These are phyloP conservation scores for Dactylellina drechsleri DNA, from an alignment of 2,329 filamentous ascomycete genomes.

Conservation along the genomic window DNA sequence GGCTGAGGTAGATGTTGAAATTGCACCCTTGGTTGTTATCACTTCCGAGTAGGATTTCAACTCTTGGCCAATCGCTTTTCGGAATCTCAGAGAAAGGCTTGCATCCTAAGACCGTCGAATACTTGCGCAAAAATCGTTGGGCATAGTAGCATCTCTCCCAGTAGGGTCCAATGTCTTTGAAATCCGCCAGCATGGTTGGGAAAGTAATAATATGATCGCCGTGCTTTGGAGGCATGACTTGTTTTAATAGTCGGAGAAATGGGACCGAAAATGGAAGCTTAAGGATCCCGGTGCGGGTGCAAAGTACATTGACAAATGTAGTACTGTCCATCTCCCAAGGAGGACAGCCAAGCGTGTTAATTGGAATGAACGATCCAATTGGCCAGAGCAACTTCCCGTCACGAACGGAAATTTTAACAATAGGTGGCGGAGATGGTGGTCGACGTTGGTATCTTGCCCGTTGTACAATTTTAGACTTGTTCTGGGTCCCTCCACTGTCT, in stretches of 20 bases:
- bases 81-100: conserved; percentile 39
- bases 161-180: conserved; percentile 38
- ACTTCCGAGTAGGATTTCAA: conserved; percentile 44
- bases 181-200: conserved; percentile 34
- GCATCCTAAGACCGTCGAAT: conserved; percentile 24
- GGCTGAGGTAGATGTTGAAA: conserved; percentile 47
- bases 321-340: conserved; percentile 36
- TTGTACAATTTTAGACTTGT: conserved; percentile 22
- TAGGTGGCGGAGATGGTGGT: conserved; percentile 39
- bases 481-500: conserved; percentile 5
- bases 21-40: conserved; percentile 23
- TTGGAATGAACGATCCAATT: conserved; percentile 41
- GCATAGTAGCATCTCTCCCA: conserved; percentile 50
- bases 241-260: conserved; percentile 37
- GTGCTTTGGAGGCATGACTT: conserved; percentile 19
- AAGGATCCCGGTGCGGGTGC: conserved; percentile 42
- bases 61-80: conserved; percentile 36
- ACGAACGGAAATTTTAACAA: conserved; percentile 35
- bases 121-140: conserved; percentile 34
- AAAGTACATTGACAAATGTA: conserved; percentile 46
- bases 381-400: conserved; percentile 42
- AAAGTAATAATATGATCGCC: conserved; percentile 49
- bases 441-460: conserved; percentile 30
- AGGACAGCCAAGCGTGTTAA: conserved; percentile 17
- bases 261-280: conserved; percentile 37